Conservation (phyloP, 1,284 basidiomycete species). For the Moniliophthora roreri region DNA sequence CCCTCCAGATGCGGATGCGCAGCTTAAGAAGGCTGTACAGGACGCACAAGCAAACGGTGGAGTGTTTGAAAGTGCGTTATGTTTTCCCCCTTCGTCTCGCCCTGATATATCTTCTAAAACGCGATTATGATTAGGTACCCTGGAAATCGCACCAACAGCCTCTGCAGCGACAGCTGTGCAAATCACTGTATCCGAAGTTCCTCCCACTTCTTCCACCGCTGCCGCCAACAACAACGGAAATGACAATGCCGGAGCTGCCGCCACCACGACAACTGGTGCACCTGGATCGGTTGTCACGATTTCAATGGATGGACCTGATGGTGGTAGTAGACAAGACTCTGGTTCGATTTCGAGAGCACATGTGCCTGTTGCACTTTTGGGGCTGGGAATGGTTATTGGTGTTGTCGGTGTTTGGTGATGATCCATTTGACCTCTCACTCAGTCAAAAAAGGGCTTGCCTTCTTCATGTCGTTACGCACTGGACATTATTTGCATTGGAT, state of each 20-base stretch:
- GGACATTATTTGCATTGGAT: no score
- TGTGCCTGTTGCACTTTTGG: no score
- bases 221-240: neutral
- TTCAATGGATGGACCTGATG: neutral
- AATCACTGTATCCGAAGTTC: conserved; percentile 7
- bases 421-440: no score
- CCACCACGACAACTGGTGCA: neutral
- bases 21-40: conserved; percentile 10
- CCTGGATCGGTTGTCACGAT: conserved; percentile 5
- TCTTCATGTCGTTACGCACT: no score
- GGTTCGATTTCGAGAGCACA: no score
- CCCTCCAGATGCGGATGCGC: conserved; percentile 13
- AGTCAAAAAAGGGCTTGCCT: no score
- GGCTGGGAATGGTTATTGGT: no score
- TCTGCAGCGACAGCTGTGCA: conserved; percentile 6
- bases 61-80: conserved; percentile 14
- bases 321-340: neutral
- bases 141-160: conserved; percentile 3
- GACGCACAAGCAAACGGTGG: conserved; percentile 14
- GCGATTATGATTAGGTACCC: neutral
- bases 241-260: neutral
- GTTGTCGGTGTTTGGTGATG: no score
- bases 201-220: neutral
- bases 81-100: neutral
- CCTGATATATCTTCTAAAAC: neutral